These are phyloP conservation scores for Xylaria flabelliformis DNA, from an alignment of 495 filamentous ascomycete species.

Conservation along the genomic window DNA sequence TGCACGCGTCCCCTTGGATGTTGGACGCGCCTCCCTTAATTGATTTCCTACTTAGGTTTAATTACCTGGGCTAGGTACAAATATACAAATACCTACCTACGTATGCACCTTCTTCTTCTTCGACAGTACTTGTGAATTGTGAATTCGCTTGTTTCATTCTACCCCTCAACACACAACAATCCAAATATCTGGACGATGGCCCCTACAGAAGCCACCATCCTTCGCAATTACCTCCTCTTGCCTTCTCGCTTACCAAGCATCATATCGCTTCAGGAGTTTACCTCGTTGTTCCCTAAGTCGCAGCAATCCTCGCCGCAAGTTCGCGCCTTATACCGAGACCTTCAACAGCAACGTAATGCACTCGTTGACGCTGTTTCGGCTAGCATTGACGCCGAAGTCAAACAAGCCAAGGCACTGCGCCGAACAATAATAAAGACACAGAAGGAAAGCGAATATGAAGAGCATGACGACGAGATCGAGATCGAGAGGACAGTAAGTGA, in stretches of 20 bases:
- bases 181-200: constrained; percentile 57
- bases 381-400: constrained; percentile 71
- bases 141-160: neutral
- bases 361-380: constrained; percentile 70
- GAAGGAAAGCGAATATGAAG: constrained; percentile 60
- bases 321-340: constrained; percentile 75
- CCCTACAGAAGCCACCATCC: constrained; percentile 72
- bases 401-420: constrained; percentile 66
- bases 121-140: no score
- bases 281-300: constrained; percentile 73
- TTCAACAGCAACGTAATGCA: constrained; percentile 73
- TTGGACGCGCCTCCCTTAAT: constrained; percentile 14
- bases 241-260: constrained; percentile 75
- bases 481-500: constrained; percentile 69
- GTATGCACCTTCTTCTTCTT: neutral
- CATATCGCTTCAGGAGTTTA: constrained; percentile 76
- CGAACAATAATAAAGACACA: constrained; percentile 64
- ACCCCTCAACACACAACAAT: neutral
- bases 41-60: constrained; percentile 5
- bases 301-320: constrained; percentile 75
- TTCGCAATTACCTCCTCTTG: constrained; percentile 78
- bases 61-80: neutral
- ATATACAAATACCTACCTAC: neutral
- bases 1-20: neutral
- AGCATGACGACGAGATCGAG: constrained; percentile 68